Evolutionary conservation across 345 rosid species (phyloP).

Genomic region (Laguncularia racemosa): DNA sequence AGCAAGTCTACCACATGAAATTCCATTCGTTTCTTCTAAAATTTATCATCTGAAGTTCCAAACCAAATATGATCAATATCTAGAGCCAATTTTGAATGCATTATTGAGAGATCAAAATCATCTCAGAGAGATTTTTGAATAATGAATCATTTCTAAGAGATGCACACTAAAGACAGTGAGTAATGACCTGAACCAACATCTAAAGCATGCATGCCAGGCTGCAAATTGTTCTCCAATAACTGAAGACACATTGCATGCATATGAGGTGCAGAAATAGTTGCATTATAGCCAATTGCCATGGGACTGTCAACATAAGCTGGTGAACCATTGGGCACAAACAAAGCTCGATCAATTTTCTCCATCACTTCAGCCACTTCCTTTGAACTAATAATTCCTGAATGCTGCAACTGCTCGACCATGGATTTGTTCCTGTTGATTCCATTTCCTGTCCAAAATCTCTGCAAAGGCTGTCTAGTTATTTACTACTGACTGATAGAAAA

Average conservation of each 20-base stretch:
- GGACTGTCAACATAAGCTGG: slow-evolving; percentile 82
- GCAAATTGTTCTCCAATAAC: slow-evolving; percentile 67
- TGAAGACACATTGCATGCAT: slow-evolving; percentile 97
- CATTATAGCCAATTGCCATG: slow-evolving; percentile 86
- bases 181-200: slow-evolving; percentile 93
- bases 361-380: slow-evolving; percentile 69
- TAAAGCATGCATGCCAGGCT: slow-evolving; percentile 87
- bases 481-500: neutral
- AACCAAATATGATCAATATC: too few relatives aligned
- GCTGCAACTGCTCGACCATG: slow-evolving; percentile 72
- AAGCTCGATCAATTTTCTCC: slow-evolving; percentile 78
- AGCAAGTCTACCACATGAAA: too few relatives aligned
- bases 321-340: slow-evolving; percentile 65
- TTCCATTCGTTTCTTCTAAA: too few relatives aligned
- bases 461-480: slow-evolving; percentile 8
- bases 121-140: neutral
- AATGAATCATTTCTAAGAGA: neutral
- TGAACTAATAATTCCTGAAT: slow-evolving; percentile 51
- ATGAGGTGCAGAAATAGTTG: slow-evolving; percentile 97
- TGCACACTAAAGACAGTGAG: neutral
- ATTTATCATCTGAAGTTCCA: too few relatives aligned
- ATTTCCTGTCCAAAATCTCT: slow-evolving; percentile 46
- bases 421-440: slow-evolving; percentile 40
- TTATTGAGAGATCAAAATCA: too few relatives aligned
- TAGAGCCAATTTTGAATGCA: too few relatives aligned